phyloP scores from a whole-genome alignment of 2,329 filamentous ascomycete genomes.

The Dothistroma septosporum region DNA sequence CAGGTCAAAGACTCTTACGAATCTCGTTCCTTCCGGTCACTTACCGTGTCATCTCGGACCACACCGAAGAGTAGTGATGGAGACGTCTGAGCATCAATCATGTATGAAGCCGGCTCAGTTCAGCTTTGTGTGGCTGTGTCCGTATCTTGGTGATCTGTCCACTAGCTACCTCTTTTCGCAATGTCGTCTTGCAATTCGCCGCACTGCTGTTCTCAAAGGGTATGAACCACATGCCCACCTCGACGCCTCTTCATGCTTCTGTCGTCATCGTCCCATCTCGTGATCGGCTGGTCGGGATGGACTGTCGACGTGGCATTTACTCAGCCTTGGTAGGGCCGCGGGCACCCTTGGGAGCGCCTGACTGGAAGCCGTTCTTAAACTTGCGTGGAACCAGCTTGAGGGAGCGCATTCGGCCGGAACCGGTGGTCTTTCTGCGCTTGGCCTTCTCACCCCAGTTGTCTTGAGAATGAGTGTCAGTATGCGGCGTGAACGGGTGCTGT shows the following conservation, averaged over 20 bases:
- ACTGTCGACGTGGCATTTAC: slow-evolving; percentile 9
- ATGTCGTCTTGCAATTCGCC: neutral
- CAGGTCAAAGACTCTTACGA: neutral
- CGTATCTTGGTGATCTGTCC: neutral
- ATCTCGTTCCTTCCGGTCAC: slow-evolving; percentile 5
- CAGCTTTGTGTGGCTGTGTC: neutral
- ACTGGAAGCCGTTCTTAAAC: slow-evolving; percentile 98
- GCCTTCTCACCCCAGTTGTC: slow-evolving; percentile 99
- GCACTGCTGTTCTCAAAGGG: slow-evolving; percentile 4
- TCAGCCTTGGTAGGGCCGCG: slow-evolving; percentile 49
- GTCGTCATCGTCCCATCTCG: neutral
- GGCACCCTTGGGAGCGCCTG: slow-evolving; percentile 78
- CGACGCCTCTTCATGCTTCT: slow-evolving; percentile 1
- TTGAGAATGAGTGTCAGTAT: slow-evolving; percentile 41
- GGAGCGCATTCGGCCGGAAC: slow-evolving; percentile 92
- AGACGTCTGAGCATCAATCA: slow-evolving; percentile 4
- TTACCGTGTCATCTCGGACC: slow-evolving; percentile 1
- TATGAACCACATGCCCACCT: neutral
- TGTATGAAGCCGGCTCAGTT: slow-evolving; percentile 2
- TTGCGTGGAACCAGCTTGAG: slow-evolving; percentile 86
- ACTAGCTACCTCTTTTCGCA: slow-evolving; percentile 4
- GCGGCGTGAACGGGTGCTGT: neutral
- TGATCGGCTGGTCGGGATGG: neutral
- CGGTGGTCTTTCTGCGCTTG: slow-evolving; percentile 99
- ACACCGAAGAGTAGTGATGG: slow-evolving; percentile 1